A percentile compares a stretch with the other conserved stretches of the same genome.
phyloP scores from a whole-genome alignment of 1,139 yeast genomes.

The Sugiyamaella castrensis region DNA sequence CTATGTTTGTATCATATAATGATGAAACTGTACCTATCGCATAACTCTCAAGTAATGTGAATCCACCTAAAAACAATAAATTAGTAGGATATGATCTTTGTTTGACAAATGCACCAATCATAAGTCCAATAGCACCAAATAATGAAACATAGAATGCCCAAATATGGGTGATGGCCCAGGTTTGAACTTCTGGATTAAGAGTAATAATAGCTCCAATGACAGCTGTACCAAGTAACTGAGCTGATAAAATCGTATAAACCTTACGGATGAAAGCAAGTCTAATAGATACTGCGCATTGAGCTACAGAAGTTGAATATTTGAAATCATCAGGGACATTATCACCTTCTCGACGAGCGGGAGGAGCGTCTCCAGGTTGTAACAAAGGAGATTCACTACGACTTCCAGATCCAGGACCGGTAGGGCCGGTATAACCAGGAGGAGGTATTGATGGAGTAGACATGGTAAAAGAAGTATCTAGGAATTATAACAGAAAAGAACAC shows the following conservation, averaged over 20 bases:
- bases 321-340: slow-evolving; percentile 60
- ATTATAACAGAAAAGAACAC: too few relatives aligned
- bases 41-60: slow-evolving; percentile 75
- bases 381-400: slow-evolving; percentile 10
- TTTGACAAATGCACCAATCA: slow-evolving; percentile 59
- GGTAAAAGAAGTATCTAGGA: too few relatives aligned
- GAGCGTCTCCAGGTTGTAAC: slow-evolving; percentile 27
- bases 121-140: slow-evolving; percentile 57
- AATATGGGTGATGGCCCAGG: slow-evolving; percentile 58
- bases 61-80: slow-evolving; percentile 55
- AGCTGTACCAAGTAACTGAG: slow-evolving; percentile 63
- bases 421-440: slow-evolving; percentile 19
- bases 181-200: slow-evolving; percentile 46
- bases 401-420: slow-evolving; percentile 14
- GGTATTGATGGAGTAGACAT: slow-evolving; percentile 13
- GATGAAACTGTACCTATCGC: slow-evolving; percentile 67
- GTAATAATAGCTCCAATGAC: slow-evolving; percentile 56
- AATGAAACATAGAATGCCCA: slow-evolving; percentile 61
- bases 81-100: slow-evolving; percentile 64
- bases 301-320: slow-evolving; percentile 75
- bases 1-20: slow-evolving; percentile 58
- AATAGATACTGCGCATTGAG: slow-evolving; percentile 71
- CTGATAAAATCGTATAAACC: slow-evolving; percentile 68
- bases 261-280: slow-evolving; percentile 75
- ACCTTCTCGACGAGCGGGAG: slow-evolving; percentile 26